phyloP scores from a whole-genome alignment of 352 stramenopile genomes.

The Phytophthora capsici region DNA sequence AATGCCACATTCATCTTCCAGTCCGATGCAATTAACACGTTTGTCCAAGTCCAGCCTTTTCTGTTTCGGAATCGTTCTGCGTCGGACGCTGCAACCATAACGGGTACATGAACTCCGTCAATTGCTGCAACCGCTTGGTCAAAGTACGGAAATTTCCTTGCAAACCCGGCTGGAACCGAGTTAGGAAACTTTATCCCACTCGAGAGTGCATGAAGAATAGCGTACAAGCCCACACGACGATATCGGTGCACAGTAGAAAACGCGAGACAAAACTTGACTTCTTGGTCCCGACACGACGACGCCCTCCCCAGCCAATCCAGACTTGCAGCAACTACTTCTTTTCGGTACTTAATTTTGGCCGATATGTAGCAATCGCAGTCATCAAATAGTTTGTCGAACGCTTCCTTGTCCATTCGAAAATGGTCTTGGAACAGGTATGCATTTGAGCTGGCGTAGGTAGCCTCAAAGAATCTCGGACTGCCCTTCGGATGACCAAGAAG shows the following conservation, averaged over 20 bases:
- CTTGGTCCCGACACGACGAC: slow-evolving; percentile 3
- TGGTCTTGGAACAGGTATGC: too few species aligned
- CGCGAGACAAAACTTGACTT: not conserved
- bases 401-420: too few species aligned
- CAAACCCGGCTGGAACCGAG: not conserved
- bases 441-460: too few species aligned
- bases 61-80: slow-evolving; percentile 1
- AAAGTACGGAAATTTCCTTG: not conserved
- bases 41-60: too few species aligned
- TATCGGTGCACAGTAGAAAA: slow-evolving; percentile 14
- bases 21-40: too few species aligned
- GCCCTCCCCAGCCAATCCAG: not conserved
- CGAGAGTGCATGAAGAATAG: not conserved
- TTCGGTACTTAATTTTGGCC: not conserved
- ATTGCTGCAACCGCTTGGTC: slow-evolving; percentile 14
- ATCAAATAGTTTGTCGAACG: not conserved
- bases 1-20: too few species aligned
- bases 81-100: not conserved
- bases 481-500: too few species aligned
- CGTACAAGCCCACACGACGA: slow-evolving; percentile 2
- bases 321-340: not conserved
- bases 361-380: not conserved
- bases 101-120: slow-evolving; percentile 10
- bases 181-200: not conserved
- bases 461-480: too few species aligned